Evolutionary conservation across 2,329 filamentous ascomycete species (phyloP), one percentile per base, ranked within the genome.

Genomic region (Raffaelea albimanens): DNA sequence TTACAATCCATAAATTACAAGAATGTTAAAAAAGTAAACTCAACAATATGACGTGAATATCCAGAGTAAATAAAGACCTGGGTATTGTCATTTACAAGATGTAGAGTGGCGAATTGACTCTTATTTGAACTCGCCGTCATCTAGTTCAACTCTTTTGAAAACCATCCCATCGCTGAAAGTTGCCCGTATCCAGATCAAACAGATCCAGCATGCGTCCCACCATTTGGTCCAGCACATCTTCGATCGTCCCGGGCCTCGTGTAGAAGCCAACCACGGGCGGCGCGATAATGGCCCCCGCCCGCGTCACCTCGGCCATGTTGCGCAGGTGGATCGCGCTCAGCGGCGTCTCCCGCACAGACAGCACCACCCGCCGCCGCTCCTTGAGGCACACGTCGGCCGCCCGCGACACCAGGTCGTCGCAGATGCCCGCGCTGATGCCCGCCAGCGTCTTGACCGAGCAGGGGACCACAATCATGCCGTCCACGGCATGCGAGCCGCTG

Each of bases 401-500:
- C 0, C 69, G 58, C 0, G 67, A 59, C 29, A 73, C 70, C 11
- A 74, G 51, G 50, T 72, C 70, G 36, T 71, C 65, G 47, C 66
- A 65, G 47, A 63, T 67, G 0, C 69, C 70, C 1, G 59, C 54
- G 19, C 61, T 55, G 3, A 74, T 63, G 0, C 60, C 65, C 0
- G 69, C 66, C 4, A 73, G 59, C 1, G 70, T 72, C 55, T 72
- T 73, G 65, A 73, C 69, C 46, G 63, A 68, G 57, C 70, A 75
- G 0, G 66, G 69, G 0, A 68, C 64, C 2, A 74, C 55, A 14
- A 73, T 68, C 70, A 75, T 75, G 11, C 69, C 69, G 47, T 67
- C 63, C 34, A 56, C 59, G 36, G 58, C 61, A 55, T 68, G 73
- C 0, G 68, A 71, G 1, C 70, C 70, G 36, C 63, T 67, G 1